Percentiles rank a stretch among this genome's conserved stretches.
Conservation (phyloP, 345 rosid genomes). For the Microcos paniculata region DNA sequence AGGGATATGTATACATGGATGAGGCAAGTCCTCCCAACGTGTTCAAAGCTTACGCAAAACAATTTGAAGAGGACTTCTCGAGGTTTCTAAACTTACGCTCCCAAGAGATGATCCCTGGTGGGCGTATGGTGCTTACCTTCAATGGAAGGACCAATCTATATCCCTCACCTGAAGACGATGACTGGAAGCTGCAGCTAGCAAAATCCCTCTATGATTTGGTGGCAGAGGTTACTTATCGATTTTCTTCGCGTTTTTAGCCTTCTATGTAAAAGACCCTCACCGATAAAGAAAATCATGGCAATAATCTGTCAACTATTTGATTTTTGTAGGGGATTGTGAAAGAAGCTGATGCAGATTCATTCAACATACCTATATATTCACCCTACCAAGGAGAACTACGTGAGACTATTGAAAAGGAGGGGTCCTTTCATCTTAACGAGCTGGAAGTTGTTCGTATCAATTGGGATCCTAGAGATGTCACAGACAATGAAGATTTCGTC, state of each 20-base stretch:
- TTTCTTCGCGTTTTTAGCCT: background rate
- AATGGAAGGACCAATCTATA: constrained; percentile 34
- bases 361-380: constrained; percentile 37
- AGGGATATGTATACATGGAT: constrained; percentile 25
- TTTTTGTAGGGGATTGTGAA: constrained; percentile 34
- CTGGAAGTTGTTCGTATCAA: constrained; percentile 23
- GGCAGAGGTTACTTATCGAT: constrained; percentile 25
- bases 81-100: constrained; percentile 41
- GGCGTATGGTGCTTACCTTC: constrained; percentile 42
- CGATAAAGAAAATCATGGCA: too few relatives aligned
- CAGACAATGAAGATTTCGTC: background rate
- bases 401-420: constrained; percentile 28
- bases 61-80: constrained; percentile 46
- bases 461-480: background rate
- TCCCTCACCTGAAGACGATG: constrained; percentile 16
- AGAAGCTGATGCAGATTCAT: constrained; percentile 32
- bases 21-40: constrained; percentile 35
- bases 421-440: constrained; percentile 34
- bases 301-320: too few relatives aligned
- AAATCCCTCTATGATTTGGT: constrained; percentile 34
- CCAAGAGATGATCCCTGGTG: constrained; percentile 39
- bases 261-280: too few relatives aligned
- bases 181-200: constrained; percentile 32
- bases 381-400: constrained; percentile 30
- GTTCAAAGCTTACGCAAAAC: constrained; percentile 39